Percentiles rank a stretch among this genome's conserved stretches.
Conservation (phyloP, 176 grass and related monocot species). For the Alloteropsis semialata region DNA sequence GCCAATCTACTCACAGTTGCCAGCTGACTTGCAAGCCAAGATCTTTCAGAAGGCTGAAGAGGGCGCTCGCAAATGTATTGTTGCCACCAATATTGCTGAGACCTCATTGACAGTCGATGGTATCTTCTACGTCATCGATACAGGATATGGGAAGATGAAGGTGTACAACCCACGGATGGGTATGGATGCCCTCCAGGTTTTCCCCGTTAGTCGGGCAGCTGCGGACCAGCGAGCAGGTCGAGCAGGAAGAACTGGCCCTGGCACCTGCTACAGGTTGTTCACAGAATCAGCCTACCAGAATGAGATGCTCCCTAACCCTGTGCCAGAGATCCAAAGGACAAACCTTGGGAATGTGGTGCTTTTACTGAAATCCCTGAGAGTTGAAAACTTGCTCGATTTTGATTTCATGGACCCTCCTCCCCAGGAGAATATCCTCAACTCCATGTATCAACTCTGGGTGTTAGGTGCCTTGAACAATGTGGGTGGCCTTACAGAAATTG, state of each 20-base stretch:
- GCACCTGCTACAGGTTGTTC: slow-evolving; percentile 89
- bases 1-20: slow-evolving; percentile 94
- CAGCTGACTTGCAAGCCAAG: slow-evolving; percentile 93
- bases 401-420: slow-evolving; percentile 99
- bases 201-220: slow-evolving; percentile 85
- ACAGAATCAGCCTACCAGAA: slow-evolving; percentile 98
- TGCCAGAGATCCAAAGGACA: slow-evolving; percentile 96
- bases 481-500: slow-evolving; percentile 80
- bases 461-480: slow-evolving; percentile 95
- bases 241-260: slow-evolving; percentile 90
- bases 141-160: slow-evolving; percentile 98
- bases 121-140: slow-evolving; percentile 97
- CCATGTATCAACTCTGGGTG: slow-evolving; percentile 99
- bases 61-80: slow-evolving; percentile 93
- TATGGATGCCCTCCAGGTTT: slow-evolving; percentile 96
- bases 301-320: slow-evolving; percentile 91
- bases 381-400: slow-evolving; percentile 94
- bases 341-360: slow-evolving; percentile 97
- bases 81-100: slow-evolving; percentile 98
- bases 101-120: slow-evolving; percentile 98
- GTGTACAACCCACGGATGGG: slow-evolving; percentile 97
- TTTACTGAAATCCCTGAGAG: slow-evolving; percentile 86
- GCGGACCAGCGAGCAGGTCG: slow-evolving; percentile 92
- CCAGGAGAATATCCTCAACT: slow-evolving; percentile 97
- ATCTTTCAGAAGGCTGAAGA: slow-evolving; percentile 99